Percentiles rank a stretch among this genome's conserved stretches.
Evolutionary conservation across 805 yeast species (phyloP).

Genomic region (Yamadazyma olivae): DNA sequence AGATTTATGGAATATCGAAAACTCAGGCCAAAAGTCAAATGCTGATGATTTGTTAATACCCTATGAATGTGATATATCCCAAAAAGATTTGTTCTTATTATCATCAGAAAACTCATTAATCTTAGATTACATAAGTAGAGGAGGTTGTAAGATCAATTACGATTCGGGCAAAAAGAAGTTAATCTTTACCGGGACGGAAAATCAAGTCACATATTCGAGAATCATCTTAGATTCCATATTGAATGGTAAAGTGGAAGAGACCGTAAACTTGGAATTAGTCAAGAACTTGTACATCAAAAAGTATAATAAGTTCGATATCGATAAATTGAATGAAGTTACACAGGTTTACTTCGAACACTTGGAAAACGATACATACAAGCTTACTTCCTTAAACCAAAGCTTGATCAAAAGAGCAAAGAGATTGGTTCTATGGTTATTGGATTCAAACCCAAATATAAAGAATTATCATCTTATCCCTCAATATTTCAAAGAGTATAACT

Average conservation of each 20-base stretch:
- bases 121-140: slow-evolving; percentile 36
- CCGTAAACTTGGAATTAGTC: slow-evolving; percentile 29
- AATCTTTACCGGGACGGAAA: slow-evolving; percentile 36
- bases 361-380: slow-evolving; percentile 24
- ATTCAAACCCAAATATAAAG: slow-evolving; percentile 26
- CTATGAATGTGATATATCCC: slow-evolving; percentile 28
- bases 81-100: slow-evolving; percentile 39
- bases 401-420: slow-evolving; percentile 36
- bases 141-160: slow-evolving; percentile 39
- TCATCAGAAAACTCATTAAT: slow-evolving; percentile 36
- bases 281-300: slow-evolving; percentile 25
- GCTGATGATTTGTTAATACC: slow-evolving; percentile 30
- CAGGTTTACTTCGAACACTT: slow-evolving; percentile 33
- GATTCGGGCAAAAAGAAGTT: slow-evolving; percentile 26
- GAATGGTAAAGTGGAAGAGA: slow-evolving; percentile 22
- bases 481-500: slow-evolving; percentile 4
- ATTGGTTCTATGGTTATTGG: slow-evolving; percentile 36
- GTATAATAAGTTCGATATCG: slow-evolving; percentile 22
- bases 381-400: slow-evolving; percentile 24
- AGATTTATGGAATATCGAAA: slow-evolving; percentile 11
- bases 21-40: slow-evolving; percentile 17
- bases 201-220: slow-evolving; percentile 42
- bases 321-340: slow-evolving; percentile 25
- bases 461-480: slow-evolving; percentile 17
- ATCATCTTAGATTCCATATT: slow-evolving; percentile 35